Evolutionary conservation across 2,329 filamentous ascomycete genomes (phyloP).

Genomic region (Macrophomina phaseolina): DNA sequence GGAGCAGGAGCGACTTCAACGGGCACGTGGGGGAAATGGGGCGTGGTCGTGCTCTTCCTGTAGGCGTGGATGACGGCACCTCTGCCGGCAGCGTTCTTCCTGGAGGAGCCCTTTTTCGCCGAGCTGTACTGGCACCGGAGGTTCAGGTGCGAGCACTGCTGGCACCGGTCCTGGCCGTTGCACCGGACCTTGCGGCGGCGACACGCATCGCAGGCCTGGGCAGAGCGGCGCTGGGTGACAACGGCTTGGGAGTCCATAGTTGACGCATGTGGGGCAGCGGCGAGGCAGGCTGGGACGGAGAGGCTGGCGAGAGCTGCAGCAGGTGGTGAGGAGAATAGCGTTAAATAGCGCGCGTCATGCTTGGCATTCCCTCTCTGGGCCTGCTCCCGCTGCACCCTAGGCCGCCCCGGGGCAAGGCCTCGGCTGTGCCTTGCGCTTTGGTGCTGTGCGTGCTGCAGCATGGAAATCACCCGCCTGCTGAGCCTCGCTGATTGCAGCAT

Average conservation of each 20-base stretch:
- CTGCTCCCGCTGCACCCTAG: neutral
- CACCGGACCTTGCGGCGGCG: conserved; percentile 78
- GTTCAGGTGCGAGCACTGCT: conserved; percentile 71
- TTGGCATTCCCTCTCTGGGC: conserved; percentile 1
- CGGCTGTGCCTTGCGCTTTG: conserved; percentile 20
- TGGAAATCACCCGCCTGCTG: conserved; percentile 9
- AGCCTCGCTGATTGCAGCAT: neutral
- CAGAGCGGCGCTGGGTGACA: conserved; percentile 39
- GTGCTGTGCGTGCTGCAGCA: neutral
- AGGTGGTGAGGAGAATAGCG: neutral
- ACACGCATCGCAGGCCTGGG: conserved; percentile 71
- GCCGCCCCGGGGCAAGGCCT: neutral
- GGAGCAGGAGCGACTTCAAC: neutral
- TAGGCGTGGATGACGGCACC: conserved; percentile 76
- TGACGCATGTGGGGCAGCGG: conserved; percentile 16
- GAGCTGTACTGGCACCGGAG: conserved; percentile 76
- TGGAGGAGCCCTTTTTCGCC: conserved; percentile 77
- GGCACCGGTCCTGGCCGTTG: conserved; percentile 72
- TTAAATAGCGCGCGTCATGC: conserved; percentile 25
- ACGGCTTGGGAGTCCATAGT: conserved; percentile 7
- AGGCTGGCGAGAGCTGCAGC: too few relatives aligned
- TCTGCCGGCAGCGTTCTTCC: conserved; percentile 75
- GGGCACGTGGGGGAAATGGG: neutral
- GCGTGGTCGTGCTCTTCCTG: conserved; percentile 54
- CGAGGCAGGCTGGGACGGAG: neutral